A percentile compares a stretch with the other conserved stretches of the same genome.
Conservation (phyloP, 805 yeast species). For the Blastobotrys peoriensis region DNA sequence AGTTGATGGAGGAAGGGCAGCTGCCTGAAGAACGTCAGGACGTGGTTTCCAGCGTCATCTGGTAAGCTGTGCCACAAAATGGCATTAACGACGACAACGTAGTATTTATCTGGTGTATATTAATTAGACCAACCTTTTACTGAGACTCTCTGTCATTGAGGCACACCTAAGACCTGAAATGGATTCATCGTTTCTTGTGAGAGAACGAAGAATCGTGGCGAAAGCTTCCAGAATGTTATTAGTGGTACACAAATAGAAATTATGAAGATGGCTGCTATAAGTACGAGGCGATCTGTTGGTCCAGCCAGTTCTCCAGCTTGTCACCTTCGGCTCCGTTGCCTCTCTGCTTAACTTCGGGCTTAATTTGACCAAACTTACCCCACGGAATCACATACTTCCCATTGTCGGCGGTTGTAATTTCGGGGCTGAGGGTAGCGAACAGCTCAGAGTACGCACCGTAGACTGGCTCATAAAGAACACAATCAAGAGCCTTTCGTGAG, state of each 20-base stretch:
- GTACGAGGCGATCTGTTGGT: slow-evolving; percentile 24
- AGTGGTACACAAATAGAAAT: too few species aligned
- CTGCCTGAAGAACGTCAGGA: slow-evolving; percentile 13
- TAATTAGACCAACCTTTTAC: neutral
- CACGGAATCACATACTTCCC: slow-evolving; percentile 39
- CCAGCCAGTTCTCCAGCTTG: slow-evolving; percentile 34
- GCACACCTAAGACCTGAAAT: too few species aligned
- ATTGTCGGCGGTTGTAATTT: slow-evolving; percentile 29
- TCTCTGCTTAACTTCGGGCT: slow-evolving; percentile 34
- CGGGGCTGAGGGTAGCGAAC: slow-evolving; percentile 39
- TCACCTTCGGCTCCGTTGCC: slow-evolving; percentile 31
- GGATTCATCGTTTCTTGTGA: too few species aligned
- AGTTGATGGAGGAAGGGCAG: slow-evolving; percentile 23
- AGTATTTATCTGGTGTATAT: neutral
- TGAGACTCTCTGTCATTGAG: too few species aligned
- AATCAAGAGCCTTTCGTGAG: slow-evolving; percentile 5
- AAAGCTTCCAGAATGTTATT: too few species aligned
- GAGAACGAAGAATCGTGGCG: too few species aligned
- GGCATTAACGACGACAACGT: too few species aligned
- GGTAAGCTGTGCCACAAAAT: slow-evolving; percentile 5
- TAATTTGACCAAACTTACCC: slow-evolving; percentile 35
- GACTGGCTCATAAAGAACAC: slow-evolving; percentile 20
- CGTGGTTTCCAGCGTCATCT: slow-evolving; percentile 9
- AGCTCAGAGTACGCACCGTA: slow-evolving; percentile 43
- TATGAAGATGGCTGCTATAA: too few species aligned